These are phyloP conservation scores for Clitopilus passeckerianus DNA, from an alignment of 768 basidiomycete species.

Conservation along the genomic window DNA sequence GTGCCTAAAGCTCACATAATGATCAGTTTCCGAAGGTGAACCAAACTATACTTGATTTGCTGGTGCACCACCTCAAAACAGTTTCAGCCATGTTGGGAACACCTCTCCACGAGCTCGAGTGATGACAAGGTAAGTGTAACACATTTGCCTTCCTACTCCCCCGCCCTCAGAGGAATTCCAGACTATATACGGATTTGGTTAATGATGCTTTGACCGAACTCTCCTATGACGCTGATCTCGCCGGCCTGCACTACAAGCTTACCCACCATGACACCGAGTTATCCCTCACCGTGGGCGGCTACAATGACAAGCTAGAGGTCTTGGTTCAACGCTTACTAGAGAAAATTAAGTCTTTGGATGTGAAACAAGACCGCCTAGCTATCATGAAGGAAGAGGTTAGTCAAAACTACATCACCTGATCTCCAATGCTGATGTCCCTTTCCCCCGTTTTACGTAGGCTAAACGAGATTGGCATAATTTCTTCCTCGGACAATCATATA, in stretches of 20 bases:
- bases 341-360: slow-evolving; percentile 55
- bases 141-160: neutral
- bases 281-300: slow-evolving; percentile 68
- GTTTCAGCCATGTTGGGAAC: slow-evolving; percentile 49
- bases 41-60: neutral
- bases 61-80: neutral
- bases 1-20: slow-evolving; percentile 82
- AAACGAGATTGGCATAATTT: slow-evolving; percentile 84
- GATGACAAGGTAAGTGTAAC: slow-evolving; percentile 53
- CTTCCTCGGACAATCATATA: slow-evolving; percentile 78
- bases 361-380: slow-evolving; percentile 67
- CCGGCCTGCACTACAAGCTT: slow-evolving; percentile 77
- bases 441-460: slow-evolving; percentile 36
- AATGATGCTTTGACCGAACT: slow-evolving; percentile 88
- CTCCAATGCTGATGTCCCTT: neutral
- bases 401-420: neutral
- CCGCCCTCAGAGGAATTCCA: slow-evolving; percentile 16
- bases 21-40: slow-evolving; percentile 70
- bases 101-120: slow-evolving; percentile 65
- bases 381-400: slow-evolving; percentile 83
- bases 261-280: slow-evolving; percentile 60
- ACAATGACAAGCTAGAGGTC: slow-evolving; percentile 86
- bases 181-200: slow-evolving; percentile 81
- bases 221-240: slow-evolving; percentile 88
- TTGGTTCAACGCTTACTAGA: slow-evolving; percentile 70